These are phyloP conservation scores for Talaromyces liani DNA, from an alignment of 495 filamentous ascomycete genomes.

Conservation along the genomic window DNA sequence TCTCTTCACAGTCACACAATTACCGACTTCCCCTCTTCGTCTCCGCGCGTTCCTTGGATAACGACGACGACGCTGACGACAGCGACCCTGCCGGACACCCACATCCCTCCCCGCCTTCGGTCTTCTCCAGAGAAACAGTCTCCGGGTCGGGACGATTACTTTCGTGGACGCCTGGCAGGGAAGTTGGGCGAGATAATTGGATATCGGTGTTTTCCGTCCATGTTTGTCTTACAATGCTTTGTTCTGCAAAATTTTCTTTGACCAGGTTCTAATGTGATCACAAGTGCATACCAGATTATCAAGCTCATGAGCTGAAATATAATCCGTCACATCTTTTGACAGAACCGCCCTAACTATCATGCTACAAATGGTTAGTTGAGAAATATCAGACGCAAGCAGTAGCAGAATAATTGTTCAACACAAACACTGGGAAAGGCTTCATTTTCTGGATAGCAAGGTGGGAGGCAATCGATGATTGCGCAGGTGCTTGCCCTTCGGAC, in stretches of 20 bases:
- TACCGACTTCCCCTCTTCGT: neutral
- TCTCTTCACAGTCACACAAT: neutral
- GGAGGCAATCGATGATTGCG: neutral
- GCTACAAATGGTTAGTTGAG: neutral
- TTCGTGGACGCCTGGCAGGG: conserved; percentile 8
- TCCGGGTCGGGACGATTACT: neutral
- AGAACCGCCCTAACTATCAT: neutral
- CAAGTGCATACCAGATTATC: neutral
- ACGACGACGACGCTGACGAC: conserved; percentile 1
- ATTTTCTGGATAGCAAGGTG: neutral
- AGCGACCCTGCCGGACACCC: conserved; percentile 7
- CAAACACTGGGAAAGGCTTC: neutral
- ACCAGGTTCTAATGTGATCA: neutral
- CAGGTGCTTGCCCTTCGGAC: neutral
- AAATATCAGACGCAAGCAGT: neutral
- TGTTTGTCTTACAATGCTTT: neutral
- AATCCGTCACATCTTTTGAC: neutral
- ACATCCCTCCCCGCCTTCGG: conserved; percentile 2
- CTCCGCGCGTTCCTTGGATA: conserved; percentile 1
- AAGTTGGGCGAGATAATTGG: neutral
- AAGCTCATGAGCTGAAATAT: neutral
- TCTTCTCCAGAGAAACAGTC: neutral
- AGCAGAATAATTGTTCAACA: neutral
- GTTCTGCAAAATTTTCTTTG: neutral
- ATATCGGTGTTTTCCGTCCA: neutral